A percentile compares a stretch with the other conserved stretches of the same genome.
Evolutionary conservation across 2,329 filamentous ascomycete genomes (phyloP).

Genomic region (Scedosporium apiospermum): DNA sequence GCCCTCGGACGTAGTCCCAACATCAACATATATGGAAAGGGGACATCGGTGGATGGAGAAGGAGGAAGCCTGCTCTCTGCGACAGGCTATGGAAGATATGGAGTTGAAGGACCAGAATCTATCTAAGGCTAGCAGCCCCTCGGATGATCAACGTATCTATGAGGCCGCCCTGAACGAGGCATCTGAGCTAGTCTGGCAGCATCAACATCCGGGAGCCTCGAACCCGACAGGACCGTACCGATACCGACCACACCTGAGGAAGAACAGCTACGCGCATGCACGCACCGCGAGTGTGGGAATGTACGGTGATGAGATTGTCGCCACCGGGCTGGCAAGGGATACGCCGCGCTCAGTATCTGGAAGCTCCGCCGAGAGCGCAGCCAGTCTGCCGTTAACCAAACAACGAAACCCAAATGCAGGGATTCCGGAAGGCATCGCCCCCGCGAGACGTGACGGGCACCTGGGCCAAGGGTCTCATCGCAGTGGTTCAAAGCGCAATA

Average conservation of each 20-base stretch:
- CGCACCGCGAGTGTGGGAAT: conserved; percentile 49
- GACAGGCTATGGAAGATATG: conserved; percentile 66
- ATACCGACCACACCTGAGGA: conserved; percentile 60
- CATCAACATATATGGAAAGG: conserved; percentile 61
- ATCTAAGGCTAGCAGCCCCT: conserved; percentile 19
- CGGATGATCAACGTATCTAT: conserved; percentile 55
- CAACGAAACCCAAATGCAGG: neutral
- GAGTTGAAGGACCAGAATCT: conserved; percentile 33
- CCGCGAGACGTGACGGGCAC: conserved; percentile 16
- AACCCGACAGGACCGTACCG: conserved; percentile 55
- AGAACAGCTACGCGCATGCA: conserved; percentile 61
- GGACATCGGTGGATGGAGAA: conserved; percentile 73
- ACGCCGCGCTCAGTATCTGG: conserved; percentile 38
- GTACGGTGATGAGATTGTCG: conserved; percentile 35
- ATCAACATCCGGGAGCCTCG: conserved; percentile 47
- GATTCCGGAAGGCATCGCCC: neutral
- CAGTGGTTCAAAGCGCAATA: conserved; percentile 59
- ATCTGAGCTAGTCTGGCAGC: conserved; percentile 68
- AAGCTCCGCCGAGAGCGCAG: conserved; percentile 41
- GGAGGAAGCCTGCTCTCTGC: conserved; percentile 62
- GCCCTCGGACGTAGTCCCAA: conserved; percentile 54
- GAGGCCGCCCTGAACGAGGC: conserved; percentile 67
- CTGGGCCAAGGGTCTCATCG: conserved; percentile 15
- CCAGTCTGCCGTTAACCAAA: conserved; percentile 8
- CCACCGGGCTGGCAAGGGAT: conserved; percentile 36